These are phyloP conservation scores for Lepiota brunneoincarnata DNA, from an alignment of 768 basidiomycete species.

Conservation along the genomic window DNA sequence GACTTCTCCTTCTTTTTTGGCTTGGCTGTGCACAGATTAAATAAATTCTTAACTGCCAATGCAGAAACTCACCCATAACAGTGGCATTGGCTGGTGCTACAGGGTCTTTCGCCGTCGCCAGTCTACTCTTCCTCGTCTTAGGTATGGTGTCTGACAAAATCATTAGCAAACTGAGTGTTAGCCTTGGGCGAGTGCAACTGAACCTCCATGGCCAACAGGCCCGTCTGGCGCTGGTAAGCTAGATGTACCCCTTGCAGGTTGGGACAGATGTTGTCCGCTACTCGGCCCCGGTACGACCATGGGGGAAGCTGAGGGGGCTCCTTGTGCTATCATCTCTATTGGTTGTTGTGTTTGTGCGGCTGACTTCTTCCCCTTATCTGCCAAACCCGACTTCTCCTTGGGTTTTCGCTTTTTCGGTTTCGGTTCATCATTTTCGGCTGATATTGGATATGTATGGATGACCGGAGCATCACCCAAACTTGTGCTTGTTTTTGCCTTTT, in stretches of 20 bases:
- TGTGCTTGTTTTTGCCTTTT: background rate
- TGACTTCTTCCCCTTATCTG: constrained; percentile 9
- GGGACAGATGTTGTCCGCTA: too few species aligned
- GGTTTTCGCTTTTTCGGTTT: constrained; percentile 17
- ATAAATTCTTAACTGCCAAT: background rate
- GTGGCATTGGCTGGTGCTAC: background rate
- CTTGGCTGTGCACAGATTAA: background rate
- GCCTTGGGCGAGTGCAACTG: too few species aligned
- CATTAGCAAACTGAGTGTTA: background rate
- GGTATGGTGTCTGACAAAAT: background rate
- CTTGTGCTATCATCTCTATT: background rate
- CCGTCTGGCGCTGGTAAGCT: background rate
- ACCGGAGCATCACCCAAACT: background rate
- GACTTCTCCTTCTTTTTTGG: background rate
- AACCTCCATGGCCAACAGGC: background rate
- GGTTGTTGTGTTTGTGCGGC: constrained; percentile 9
- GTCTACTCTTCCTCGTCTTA: background rate
- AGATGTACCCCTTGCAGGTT: too few species aligned
- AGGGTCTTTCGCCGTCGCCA: background rate
- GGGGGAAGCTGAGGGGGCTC: background rate
- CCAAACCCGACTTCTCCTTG: background rate
- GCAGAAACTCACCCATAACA: background rate
- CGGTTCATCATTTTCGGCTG: constrained; percentile 5
- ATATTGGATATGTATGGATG: too few species aligned
- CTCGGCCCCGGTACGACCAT: background rate